Evolutionary conservation across 2,329 filamentous ascomycete species (phyloP), one percentile per base, ranked within the genome.

Genomic region (Arthroderma sp.): DNA sequence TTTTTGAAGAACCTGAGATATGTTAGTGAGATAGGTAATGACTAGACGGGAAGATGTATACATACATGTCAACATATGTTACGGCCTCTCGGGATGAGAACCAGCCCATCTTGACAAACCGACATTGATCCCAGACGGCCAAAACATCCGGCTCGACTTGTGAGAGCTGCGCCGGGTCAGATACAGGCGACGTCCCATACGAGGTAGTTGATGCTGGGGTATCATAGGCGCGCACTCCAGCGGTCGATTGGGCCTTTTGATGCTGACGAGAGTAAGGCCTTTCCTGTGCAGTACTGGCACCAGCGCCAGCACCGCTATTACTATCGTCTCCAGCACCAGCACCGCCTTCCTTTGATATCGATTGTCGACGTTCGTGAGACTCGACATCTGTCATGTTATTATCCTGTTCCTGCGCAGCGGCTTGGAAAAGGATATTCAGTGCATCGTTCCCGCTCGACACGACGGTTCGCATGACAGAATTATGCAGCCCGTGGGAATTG

Each of bases 101-200:
- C 77, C 77, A 80, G 0, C 78, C 78, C 76, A 79, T 79, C 58
- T 74, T 75, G 17, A 80, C 77, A 62, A 80, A 81, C 0, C 77
- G 73, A 62, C 76, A 78, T 2, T 71, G 66, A 15, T 76, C 74
- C 77, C 77, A 79, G 17, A 74, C 64, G 54, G 70, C 68, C 35
- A 78, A 66, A 8, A 73, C 73, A 2, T 73, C 69, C 8, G 64
- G 64, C 1, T 66, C 61, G 9, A 61, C 65, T 31, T 67, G 49
- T 1, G 68, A 70, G 9, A 72, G 55, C 11, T 65, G 60, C 7
- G 67, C 64, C 1, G 67, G 67, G n/a, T 56, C 64, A n/a, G 61
- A 62, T 21, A 61, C 65, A 1, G 63, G 59, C 8, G 63, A 47
- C 5, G 61, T 44, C 51, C 61, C 51, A 57, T 55, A 37, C 39